Evolutionary conservation across 495 filamentous ascomycete genomes (phyloP).

Genomic region (Achaetomiella virescens): DNA sequence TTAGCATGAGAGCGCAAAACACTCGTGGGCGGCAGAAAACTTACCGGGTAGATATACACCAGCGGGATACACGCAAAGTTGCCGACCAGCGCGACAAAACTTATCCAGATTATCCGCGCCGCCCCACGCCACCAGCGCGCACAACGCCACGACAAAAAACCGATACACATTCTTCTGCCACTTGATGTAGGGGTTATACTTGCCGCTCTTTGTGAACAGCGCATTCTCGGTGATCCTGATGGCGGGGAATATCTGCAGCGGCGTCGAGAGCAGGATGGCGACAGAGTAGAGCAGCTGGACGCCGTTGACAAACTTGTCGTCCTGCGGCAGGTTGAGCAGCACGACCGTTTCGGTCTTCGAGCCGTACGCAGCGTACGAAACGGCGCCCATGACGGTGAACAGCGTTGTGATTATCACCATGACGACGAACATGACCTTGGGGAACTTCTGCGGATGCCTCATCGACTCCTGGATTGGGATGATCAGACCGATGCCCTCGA

Average conservation of each 20-base stretch:
- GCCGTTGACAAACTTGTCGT: conserved; percentile 89
- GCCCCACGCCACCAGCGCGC: conserved; percentile 80
- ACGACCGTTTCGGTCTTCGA: conserved; percentile 93
- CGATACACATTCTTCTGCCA: conserved; percentile 98
- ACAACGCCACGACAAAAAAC: conserved; percentile 81
- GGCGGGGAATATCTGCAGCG: conserved; percentile 92
- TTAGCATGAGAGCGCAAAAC: conserved; percentile 18
- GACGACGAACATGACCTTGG: conserved; percentile 72
- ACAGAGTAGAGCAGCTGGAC: conserved; percentile 94
- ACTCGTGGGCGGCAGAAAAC: conserved; percentile 23
- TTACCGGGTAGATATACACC: conserved; percentile 95
- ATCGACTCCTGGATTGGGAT: conserved; percentile 98
- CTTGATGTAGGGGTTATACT: conserved; percentile 93
- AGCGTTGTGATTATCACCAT: conserved; percentile 92
- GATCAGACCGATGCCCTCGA: conserved; percentile 96
- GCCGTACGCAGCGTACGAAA: conserved; percentile 95
- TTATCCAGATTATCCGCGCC: conserved; percentile 93
- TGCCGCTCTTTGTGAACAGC: conserved; percentile 70
- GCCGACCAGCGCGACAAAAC: conserved; percentile 89
- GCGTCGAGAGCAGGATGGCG: conserved; percentile 88
- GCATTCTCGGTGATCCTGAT: conserved; percentile 71
- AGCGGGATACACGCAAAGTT: conserved; percentile 97
- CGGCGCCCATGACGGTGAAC: conserved; percentile 83
- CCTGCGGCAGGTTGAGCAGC: conserved; percentile 91
- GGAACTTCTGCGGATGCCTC: conserved; percentile 81